Base-by-base conservation (phyloP, 768 basidiomycete genomes). In the Ramaria rubella region DNA sequence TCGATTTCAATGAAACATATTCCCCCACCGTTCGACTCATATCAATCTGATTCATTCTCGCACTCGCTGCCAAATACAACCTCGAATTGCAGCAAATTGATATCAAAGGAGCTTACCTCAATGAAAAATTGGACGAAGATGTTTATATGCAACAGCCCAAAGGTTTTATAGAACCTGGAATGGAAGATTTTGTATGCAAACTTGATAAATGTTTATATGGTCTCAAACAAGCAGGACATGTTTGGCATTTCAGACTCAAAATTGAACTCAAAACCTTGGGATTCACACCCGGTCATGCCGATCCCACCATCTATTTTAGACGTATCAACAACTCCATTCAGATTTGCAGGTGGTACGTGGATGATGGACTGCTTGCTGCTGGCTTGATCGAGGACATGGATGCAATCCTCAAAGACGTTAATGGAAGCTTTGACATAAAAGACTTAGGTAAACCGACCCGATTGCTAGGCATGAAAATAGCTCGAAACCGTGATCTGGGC, bases 81-180 rank as follows among this genome's bases (percentile, higher is more conserved):
- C 76, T 69, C 70, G 70, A 72, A 15, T 60, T 72, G 0, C 61
- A 68, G 6, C 73, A 77, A 34, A 63, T 75, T 5, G 72, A 77
- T 60, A 64, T 77, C 26, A 75, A 73, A 31, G 73, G 69, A 0
- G 71, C 74, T 0, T 78, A 71, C 60, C 67, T 76, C 1, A 64
- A 77, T 58, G 70, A 73, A 21, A 42, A 48, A 9, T 33, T 58
- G 0, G 58, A 65, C 1, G 65, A 73, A 4, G 67, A 72, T 1
- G 52, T 62, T 0, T 74, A 68, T 51, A 73, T 76, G 69, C 67
- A 71, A 21, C 70, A 71, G 48, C 68, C 69, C 5, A 57, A 64
- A 11, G 70, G 68, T 1, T 65, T 67, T 29, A 60, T 63, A 2
- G 63, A 67, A 21, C 38, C 19, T 12, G 53, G 52, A 12, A 45